phyloP scores from a whole-genome alignment of 805 yeast genomes.

The Metschnikowia corniflorae region DNA sequence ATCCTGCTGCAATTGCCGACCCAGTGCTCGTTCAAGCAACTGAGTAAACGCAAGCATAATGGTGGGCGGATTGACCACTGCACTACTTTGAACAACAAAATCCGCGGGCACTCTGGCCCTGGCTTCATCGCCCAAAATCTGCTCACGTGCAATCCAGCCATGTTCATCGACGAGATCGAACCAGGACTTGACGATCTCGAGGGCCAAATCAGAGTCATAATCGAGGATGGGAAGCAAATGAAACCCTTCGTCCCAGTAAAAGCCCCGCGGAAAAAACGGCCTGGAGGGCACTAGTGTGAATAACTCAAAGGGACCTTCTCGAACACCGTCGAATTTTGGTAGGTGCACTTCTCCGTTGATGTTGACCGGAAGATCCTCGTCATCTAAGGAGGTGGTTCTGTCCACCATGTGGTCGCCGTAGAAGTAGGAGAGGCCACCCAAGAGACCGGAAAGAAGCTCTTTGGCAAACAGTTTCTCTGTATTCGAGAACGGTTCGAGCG shows the following conservation, averaged over 20 bases:
- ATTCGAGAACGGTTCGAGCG: conserved; percentile 54
- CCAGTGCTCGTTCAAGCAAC: conserved; percentile 36
- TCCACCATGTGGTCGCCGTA: conserved; percentile 83
- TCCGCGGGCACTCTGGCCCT: conserved; percentile 81
- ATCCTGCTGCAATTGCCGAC: conserved; percentile 2
- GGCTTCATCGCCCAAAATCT: conserved; percentile 87
- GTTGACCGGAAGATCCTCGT: conserved; percentile 59
- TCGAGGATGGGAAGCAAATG: conserved; percentile 78
- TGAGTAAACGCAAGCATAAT: conserved; percentile 68
- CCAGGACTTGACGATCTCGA: conserved; percentile 86
- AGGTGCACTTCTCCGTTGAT: conserved; percentile 15
- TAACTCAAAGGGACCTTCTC: conserved; percentile 74
- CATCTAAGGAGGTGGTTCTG: conserved; percentile 62
- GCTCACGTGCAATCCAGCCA: conserved; percentile 98
- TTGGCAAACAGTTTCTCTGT: conserved; percentile 56
- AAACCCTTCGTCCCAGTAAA: conserved; percentile 98
- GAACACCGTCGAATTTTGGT: conserved; percentile 46
- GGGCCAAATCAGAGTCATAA: conserved; percentile 77
- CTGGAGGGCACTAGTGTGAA: conserved; percentile 88
- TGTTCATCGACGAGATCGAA: conserved; percentile 77
- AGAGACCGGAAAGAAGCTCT: conserved; percentile 73
- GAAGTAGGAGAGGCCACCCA: conserved; percentile 89
- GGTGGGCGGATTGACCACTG: conserved; percentile 95
- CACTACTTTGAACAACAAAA: conserved; percentile 82
- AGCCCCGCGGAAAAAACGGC: conserved; percentile 93